These are phyloP conservation scores for Zoysia japonica DNA, from an alignment of 176 grass and related monocot genomes.

Conservation along the genomic window DNA sequence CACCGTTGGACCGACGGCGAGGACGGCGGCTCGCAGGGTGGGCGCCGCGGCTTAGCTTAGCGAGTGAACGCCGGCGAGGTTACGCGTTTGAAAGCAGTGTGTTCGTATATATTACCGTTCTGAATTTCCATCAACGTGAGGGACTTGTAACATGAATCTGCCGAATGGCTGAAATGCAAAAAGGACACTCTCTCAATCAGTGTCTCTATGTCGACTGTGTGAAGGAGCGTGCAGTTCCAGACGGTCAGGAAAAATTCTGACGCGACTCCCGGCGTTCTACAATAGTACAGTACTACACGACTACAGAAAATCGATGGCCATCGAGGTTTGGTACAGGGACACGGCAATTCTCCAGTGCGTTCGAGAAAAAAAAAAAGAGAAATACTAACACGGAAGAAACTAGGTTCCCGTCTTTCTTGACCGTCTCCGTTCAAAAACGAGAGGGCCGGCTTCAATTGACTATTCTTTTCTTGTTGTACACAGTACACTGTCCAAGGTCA, in stretches of 20 bases:
- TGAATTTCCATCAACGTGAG: not conserved
- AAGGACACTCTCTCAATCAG: too few species aligned
- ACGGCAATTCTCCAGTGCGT: too few species aligned
- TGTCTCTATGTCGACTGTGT: too few species aligned
- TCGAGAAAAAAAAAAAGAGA: too few species aligned
- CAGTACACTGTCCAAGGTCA: not conserved
- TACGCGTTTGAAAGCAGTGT: not conserved
- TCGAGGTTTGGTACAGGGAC: too few species aligned
- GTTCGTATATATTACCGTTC: not conserved
- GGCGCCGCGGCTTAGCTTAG: not conserved
- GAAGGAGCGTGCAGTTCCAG: too few species aligned
- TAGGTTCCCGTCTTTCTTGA: not conserved
- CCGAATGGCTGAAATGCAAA: too few species aligned
- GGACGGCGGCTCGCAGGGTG: constrained; percentile 19
- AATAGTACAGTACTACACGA: too few species aligned
- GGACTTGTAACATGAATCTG: too few species aligned
- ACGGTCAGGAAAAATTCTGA: too few species aligned
- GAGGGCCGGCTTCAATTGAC: not conserved
- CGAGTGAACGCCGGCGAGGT: not conserved
- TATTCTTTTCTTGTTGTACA: not conserved
- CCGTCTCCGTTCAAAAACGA: not conserved
- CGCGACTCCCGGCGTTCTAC: too few species aligned
- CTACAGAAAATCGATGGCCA: too few species aligned
- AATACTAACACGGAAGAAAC: not conserved
- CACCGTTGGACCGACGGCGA: constrained; percentile 27